Evolutionary conservation across 2,329 filamentous ascomycete genomes (phyloP), one percentile per base, ranked within the genome.

Genomic region (Beauveria bassiana): DNA sequence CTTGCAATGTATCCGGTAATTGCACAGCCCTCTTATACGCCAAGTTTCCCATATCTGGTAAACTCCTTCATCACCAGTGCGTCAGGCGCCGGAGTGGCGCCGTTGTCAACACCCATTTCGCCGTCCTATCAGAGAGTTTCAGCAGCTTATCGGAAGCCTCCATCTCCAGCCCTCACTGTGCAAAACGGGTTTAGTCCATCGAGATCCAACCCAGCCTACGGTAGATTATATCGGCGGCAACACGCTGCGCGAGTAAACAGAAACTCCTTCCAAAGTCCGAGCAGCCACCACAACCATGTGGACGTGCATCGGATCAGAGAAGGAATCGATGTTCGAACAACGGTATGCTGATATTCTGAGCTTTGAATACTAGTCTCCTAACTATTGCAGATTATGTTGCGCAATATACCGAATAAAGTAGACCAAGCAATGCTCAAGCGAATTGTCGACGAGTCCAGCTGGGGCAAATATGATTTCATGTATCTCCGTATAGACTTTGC

Each of bases 371-470:
- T 5, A 43, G 26, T 3, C 9, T 22, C 57, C 63, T 68, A 57
- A 70, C 61, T 5, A 18, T 6, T 12, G 26, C 62, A 91, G 88
- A 90, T 98, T 66, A 97, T 98, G 93, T 75, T 97, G 38, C 87
- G 93, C 45, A 97, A 98, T 72, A 93, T 97, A 51, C 93, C 93
- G 1, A 96, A 96, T 76, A 91, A 93, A 68, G 87, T 96, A 61
- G 85, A 91, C 68, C 86, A 91, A 73, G 78, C 81, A 0, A 87
- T 89, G 77, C 77, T 97, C 18, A 96, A 96, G 78, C 75, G 79
- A 0, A 87, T 96, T 61, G 80, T 98, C 16, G 90, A 97, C 69
- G 81, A 88, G 65, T 89, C 86, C 18, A 91, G 87, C 72, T 85
- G 82, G 74, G 92, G 91, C 34, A 87, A 88, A 64, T 98, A 96